Evolutionary conservation across 2,329 filamentous ascomycete species (phyloP), one percentile per base, ranked within the genome.

Genomic region (Aspergillus ruber): DNA sequence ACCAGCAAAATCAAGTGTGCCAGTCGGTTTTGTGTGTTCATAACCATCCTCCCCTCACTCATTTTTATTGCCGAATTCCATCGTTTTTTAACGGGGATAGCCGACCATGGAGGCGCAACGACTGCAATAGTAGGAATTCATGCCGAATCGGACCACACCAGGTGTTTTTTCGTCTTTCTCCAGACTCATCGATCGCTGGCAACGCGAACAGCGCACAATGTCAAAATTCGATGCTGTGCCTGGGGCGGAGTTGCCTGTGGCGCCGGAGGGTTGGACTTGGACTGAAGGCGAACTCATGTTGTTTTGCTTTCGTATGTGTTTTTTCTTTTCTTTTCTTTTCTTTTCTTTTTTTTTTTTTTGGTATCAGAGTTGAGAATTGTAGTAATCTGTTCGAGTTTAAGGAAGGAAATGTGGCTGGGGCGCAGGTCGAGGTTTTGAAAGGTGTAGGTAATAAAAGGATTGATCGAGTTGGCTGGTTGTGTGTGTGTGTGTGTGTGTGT

Each of bases 81-180:
- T 15, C 10, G 40, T 42, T 25, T 42, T 25, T 9, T 25, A 15
- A 42, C 13, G 40, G 40, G 12, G 20, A 52, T 71, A 73, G 29
- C 71, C 71, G 40, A 73, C 71, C 62, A 72, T 70, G 13, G 63
- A 64, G 18, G 71, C 71, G 51, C 71, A 74, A 43, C 70, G 68
- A 43, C 58, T 65, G 57, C 73, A 76, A 55, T 76, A 76, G 52
- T 75, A 75, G 17, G 70, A 73, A 50, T 75, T 76, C 62, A 73
- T 71, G 46, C 71, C 72, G 56, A 74, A 74, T 41, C 68, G 69
- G 15, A 75, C 68, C 2, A 65, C 65, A 4, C 65, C 68, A 1
- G 63, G 55, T 8, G 64, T 58, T 6, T 67, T 65, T 6, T 62
- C 56, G 35, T 61, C 60, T 18, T 39, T 39, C 21, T 68, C 65